A percentile compares a stretch with the other conserved stretches of the same genome.
Conservation (phyloP, 1,284 basidiomycete species). For the Xerocomus cyaneibrunnescens region DNA sequence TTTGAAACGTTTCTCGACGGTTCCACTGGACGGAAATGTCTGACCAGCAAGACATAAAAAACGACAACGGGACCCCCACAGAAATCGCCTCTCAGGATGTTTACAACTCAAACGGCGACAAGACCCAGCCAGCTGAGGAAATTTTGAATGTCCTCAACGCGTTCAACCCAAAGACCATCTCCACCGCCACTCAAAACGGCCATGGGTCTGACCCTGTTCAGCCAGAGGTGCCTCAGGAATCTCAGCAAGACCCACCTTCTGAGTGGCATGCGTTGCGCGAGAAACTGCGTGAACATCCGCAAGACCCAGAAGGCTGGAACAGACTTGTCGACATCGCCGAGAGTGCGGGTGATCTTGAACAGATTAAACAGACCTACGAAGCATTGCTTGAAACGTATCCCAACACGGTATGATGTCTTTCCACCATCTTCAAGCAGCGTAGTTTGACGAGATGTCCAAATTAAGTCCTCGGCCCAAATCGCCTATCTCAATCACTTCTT, state of each 20-base stretch:
- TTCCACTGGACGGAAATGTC: slow-evolving; percentile 35
- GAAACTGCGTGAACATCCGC: slow-evolving; percentile 50
- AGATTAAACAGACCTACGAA: slow-evolving; percentile 65
- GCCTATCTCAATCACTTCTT: slow-evolving; percentile 83
- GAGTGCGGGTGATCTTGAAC: slow-evolving; percentile 57
- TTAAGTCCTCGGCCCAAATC: slow-evolving; percentile 71
- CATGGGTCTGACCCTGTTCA: slow-evolving; percentile 27
- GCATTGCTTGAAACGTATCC: slow-evolving; percentile 65
- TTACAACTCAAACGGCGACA: slow-evolving; percentile 31
- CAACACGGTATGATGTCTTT: slow-evolving; percentile 52
- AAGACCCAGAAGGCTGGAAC: slow-evolving; percentile 62
- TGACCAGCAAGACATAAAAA: slow-evolving; percentile 36
- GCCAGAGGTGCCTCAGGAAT: slow-evolving; percentile 23
- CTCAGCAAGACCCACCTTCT: slow-evolving; percentile 38
- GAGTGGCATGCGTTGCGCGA: slow-evolving; percentile 50
- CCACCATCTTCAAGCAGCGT: slow-evolving; percentile 18
- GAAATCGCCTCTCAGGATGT: slow-evolving; percentile 30
- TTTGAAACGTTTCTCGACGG: slow-evolving; percentile 34
- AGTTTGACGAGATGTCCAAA: slow-evolving; percentile 30
- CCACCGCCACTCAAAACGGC: slow-evolving; percentile 28
- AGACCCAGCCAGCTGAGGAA: slow-evolving; percentile 41
- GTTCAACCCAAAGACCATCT: slow-evolving; percentile 35
- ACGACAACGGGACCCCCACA: slow-evolving; percentile 29
- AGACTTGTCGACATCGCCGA: slow-evolving; percentile 60
- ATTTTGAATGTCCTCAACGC: slow-evolving; percentile 41